Evolutionary conservation across 352 stramenopile genomes (phyloP), one percentile per base, ranked within the genome.

Genomic region (Globisporangium canariense): DNA sequence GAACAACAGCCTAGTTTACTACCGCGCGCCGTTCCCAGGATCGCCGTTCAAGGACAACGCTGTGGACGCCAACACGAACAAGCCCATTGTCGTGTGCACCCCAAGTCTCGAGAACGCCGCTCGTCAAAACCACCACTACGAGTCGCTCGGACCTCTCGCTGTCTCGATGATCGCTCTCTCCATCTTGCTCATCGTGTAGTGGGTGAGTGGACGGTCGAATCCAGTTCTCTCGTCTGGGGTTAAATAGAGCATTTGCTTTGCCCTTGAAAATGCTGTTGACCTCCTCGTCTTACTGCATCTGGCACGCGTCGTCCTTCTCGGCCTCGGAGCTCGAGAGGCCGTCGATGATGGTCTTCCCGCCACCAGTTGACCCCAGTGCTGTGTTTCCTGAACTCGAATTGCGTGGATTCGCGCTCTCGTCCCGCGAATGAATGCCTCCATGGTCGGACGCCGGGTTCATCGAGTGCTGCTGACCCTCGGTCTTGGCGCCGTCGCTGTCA

Each of bases 11-110:
- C 68, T 88, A 32, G 81, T 91, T 36, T 95, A 92, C 76, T 92
- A 87, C 58, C 83, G 85, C 49, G 78, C 81, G n/a, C 83, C 78
- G 38, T 95, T 80, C 59, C 84, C 85, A 32, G 85, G 86, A 16
- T 93, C 86, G 30, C 86, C 87, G 6, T 95, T 95, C 65, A 80
- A 79, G 54, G 78, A 88, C 68, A 91, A 94, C 55, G 71, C 60
- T 8, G 83, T 91, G 11, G 76, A 93, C 58, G 62, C 79, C 5
- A 74, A 93, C 58, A 90, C 78, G 32, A 79, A 82, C 68, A 86
- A 93, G 43, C 79, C 85, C 7, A 22, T 94, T 4, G 69, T 88
- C 14, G 83, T 95, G 9, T 96, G 88, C 66, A 96, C 88, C 16
- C 86, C 87, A 7, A 93, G 83, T 52, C 78, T 96, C 36, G 78